Evolutionary conservation across 352 stramenopile genomes (phyloP).

Genomic region (Phytophthora sojae): DNA sequence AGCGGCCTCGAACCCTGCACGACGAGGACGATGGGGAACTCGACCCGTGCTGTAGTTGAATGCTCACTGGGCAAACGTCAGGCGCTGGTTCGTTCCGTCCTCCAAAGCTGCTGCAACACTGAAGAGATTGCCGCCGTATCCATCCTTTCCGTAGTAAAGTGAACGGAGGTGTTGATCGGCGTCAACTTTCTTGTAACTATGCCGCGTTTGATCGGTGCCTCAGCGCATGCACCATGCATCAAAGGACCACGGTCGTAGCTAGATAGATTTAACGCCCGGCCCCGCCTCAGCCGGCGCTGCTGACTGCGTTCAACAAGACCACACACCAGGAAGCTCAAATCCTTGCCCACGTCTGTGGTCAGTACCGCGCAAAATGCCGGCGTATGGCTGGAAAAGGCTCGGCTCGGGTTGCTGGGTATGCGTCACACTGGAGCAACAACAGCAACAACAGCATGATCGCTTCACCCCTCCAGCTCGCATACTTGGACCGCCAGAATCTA

Average conservation of each 20-base stretch:
- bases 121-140: neutral
- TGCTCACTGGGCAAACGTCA: conserved; percentile 22
- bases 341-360: conserved; percentile 11
- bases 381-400: neutral
- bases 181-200: neutral
- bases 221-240: neutral
- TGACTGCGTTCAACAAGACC: conserved; percentile 4
- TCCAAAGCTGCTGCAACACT: neutral
- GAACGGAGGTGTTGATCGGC: neutral
- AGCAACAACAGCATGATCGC: neutral
- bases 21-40: conserved; percentile 36
- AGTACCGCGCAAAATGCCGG: conserved; percentile 15
- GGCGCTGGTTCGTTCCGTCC: conserved; percentile 10
- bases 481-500: conserved; percentile 34
- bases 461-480: conserved; percentile 18
- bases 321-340: conserved; percentile 15
- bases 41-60: conserved; percentile 20
- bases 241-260: neutral
- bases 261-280: neutral
- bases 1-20: conserved; percentile 30
- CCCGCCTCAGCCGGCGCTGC: neutral
- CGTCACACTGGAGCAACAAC: neutral
- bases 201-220: neutral
- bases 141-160: neutral
- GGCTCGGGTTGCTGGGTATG: neutral